Conservation (phyloP, 768 basidiomycete species). For the Lepiota brunneoincarnata region DNA sequence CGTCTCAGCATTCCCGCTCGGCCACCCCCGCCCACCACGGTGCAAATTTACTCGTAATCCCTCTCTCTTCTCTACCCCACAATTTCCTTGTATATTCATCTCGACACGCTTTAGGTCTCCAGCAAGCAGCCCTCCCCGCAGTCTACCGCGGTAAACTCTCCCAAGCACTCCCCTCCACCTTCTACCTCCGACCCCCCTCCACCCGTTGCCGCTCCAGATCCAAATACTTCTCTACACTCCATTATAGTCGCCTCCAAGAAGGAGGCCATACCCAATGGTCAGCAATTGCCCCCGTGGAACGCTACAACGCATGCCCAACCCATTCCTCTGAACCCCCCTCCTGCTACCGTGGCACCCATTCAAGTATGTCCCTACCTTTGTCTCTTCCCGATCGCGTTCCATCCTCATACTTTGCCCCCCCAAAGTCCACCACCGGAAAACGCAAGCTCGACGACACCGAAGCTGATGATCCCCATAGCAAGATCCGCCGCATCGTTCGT, state of each 20-base stretch:
- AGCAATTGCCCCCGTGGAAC: constrained; percentile 40
- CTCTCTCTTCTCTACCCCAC: constrained; percentile 21
- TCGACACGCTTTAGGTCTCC: constrained; percentile 28
- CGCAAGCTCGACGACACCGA: constrained; percentile 72
- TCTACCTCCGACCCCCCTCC: constrained; percentile 22
- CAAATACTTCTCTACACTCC: constrained; percentile 46
- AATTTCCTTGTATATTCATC: constrained; percentile 19
- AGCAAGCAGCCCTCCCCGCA: constrained; percentile 23
- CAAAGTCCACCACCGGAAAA: constrained; percentile 51
- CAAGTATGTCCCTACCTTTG: constrained; percentile 17
- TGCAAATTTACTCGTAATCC: constrained; percentile 30
- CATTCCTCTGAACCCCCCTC: constrained; percentile 25
- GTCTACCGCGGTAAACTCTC: constrained; percentile 13
- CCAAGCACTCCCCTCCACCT: constrained; percentile 27
- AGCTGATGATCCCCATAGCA: constrained; percentile 65
- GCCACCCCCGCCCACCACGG: constrained; percentile 23
- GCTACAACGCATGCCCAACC: constrained; percentile 23
- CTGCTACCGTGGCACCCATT: constrained; percentile 18
- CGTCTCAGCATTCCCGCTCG: constrained; percentile 17
- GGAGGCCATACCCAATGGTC: constrained; percentile 36
- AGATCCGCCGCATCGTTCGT: constrained; percentile 82
- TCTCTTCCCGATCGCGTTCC: not conserved
- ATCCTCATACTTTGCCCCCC: constrained; percentile 11
- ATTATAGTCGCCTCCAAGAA: constrained; percentile 51
- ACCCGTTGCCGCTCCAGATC: constrained; percentile 33